phyloP scores from a whole-genome alignment of 371 early-diverging fungal genomes.

The Dichotomocladium elegans region DNA sequence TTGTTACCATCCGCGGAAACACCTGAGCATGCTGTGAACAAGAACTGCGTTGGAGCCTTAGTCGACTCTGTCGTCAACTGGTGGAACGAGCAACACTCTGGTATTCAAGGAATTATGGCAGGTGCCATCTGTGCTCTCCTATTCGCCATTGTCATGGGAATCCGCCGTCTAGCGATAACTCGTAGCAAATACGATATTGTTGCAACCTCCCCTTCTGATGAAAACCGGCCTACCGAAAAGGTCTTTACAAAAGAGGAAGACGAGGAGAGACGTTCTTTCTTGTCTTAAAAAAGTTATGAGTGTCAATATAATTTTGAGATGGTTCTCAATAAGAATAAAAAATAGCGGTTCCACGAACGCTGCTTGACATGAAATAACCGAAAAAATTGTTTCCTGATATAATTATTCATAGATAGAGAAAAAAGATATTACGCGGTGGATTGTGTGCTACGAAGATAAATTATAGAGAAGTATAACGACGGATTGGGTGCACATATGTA shows the following conservation, averaged over 20 bases:
- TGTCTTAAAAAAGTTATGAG: slow-evolving; percentile 6
- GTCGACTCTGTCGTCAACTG: slow-evolving; percentile 22
- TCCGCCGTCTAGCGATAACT: slow-evolving; percentile 24
- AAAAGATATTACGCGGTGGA: neutral
- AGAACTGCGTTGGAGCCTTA: slow-evolving; percentile 11
- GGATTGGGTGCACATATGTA: no score
- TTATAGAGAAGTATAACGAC: no score
- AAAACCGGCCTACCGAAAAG: slow-evolving; percentile 17
- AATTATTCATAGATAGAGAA: neutral
- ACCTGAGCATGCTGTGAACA: neutral
- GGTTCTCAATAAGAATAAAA: no score
- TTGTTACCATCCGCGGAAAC: no score
- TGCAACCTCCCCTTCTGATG: slow-evolving; percentile 5
- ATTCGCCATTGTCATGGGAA: slow-evolving; percentile 18
- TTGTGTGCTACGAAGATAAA: neutral
- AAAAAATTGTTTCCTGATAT: neutral
- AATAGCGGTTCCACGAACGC: no score
- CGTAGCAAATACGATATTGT: slow-evolving; percentile 13
- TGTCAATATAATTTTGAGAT: no score
- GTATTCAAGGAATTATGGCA: slow-evolving; percentile 20
- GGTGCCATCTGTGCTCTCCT: slow-evolving; percentile 24
- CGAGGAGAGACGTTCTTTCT: slow-evolving; percentile 30
- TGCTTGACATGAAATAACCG: no score
- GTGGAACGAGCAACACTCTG: slow-evolving; percentile 30
- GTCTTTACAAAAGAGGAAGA: slow-evolving; percentile 20